Evolutionary conservation across 768 basidiomycete species (phyloP).

Genomic region (Lactarius vividus): DNA sequence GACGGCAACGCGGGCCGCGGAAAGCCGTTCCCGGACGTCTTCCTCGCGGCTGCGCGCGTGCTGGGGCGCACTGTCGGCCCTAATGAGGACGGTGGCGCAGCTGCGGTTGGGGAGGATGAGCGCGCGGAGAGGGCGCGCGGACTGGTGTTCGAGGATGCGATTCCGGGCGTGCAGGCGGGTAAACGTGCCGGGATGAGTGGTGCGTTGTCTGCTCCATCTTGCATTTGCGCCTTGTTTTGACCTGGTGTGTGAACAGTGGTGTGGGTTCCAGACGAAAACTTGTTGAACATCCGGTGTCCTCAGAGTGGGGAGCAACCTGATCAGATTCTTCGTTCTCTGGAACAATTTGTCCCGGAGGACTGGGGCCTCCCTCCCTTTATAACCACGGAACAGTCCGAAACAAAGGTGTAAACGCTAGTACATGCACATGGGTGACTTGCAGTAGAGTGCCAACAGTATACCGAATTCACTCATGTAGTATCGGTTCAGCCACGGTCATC

Average conservation of each 20-base stretch:
- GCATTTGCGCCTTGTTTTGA: neutral
- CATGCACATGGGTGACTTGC: neutral
- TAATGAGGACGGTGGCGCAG: conserved; percentile 36
- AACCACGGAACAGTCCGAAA: neutral
- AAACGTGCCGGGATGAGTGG: too few relatives aligned
- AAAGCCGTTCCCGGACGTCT: conserved; percentile 85
- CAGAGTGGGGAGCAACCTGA: too few relatives aligned
- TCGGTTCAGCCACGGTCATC: neutral
- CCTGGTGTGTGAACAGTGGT: conserved; percentile 50
- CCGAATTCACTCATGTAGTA: neutral
- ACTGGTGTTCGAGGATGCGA: too few relatives aligned
- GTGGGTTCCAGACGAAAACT: conserved; percentile 79
- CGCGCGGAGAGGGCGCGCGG: conserved; percentile 49
- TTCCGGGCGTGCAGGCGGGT: too few relatives aligned
- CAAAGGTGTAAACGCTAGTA: neutral
- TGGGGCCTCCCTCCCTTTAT: too few relatives aligned
- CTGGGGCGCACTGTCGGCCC: conserved; percentile 59
- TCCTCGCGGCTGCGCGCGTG: conserved; percentile 66
- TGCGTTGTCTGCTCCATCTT: too few relatives aligned
- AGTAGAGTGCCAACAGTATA: neutral
- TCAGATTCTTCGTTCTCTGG: too few relatives aligned
- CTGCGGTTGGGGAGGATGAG: conserved; percentile 37
- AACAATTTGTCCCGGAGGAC: too few relatives aligned
- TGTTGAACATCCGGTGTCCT: conserved; percentile 51
- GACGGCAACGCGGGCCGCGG: too few relatives aligned